phyloP scores from a whole-genome alignment of 352 stramenopile genomes.

The Phytophthora tubulina region DNA sequence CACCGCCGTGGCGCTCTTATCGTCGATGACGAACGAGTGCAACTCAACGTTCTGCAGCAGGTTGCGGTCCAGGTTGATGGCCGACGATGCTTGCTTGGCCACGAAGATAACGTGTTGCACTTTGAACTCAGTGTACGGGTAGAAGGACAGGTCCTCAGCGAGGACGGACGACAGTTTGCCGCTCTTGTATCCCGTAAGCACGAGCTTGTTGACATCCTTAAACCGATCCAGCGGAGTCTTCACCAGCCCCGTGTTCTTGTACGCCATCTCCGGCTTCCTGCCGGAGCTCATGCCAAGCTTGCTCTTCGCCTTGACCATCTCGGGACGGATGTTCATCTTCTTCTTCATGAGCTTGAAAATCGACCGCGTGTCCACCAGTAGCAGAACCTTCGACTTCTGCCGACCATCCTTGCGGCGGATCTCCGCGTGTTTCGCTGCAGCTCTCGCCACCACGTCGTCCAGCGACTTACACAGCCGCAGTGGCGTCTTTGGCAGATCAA shows the following conservation, averaged over 20 bases:
- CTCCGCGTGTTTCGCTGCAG: constrained; percentile 51
- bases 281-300: constrained; percentile 65
- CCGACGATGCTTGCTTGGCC: constrained; percentile 53
- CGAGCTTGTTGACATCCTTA: constrained; percentile 67
- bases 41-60: constrained; percentile 53
- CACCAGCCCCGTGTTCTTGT: constrained; percentile 68
- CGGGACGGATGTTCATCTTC: constrained; percentile 61
- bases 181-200: constrained; percentile 67
- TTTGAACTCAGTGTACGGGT: constrained; percentile 63
- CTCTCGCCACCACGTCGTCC: constrained; percentile 59
- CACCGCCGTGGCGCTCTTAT: constrained; percentile 42
- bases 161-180: constrained; percentile 72
- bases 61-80: constrained; percentile 58
- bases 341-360: constrained; percentile 73
- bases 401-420: constrained; percentile 68
- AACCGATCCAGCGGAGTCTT: constrained; percentile 81
- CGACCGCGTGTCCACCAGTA: constrained; percentile 61
- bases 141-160: constrained; percentile 72
- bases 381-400: constrained; percentile 75
- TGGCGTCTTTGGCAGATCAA: constrained; percentile 42
- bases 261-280: constrained; percentile 65
- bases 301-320: constrained; percentile 67
- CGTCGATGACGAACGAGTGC: constrained; percentile 65
- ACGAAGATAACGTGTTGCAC: constrained; percentile 73
- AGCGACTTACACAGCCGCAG: constrained; percentile 58